Percentiles rank a stretch among this genome's conserved stretches.
Evolutionary conservation across 108 stramenopile genomes (phyloP).

Genomic region (Discostella pseudostelligera): DNA sequence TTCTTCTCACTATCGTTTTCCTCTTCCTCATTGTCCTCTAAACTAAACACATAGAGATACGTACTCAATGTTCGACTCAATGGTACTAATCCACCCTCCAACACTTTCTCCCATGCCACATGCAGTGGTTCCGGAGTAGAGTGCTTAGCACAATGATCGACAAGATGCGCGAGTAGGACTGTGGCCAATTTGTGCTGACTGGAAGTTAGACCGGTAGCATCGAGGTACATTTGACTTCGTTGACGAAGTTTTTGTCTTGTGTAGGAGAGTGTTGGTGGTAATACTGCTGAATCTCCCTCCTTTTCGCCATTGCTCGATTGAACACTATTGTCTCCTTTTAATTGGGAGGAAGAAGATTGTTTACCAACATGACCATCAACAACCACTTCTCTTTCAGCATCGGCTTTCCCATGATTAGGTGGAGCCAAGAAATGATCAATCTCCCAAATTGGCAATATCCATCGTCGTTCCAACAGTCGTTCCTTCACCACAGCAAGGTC

Average conservation of each 20-base stretch:
- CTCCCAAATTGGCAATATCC: constrained; percentile 22
- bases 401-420: neutral
- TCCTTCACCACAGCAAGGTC: constrained; percentile 25
- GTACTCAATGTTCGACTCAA: constrained; percentile 53
- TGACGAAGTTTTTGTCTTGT: constrained; percentile 27
- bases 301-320: neutral
- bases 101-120: constrained; percentile 69
- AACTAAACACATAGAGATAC: constrained; percentile 58
- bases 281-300: neutral
- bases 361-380: neutral
- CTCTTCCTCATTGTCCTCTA: constrained; percentile 17
- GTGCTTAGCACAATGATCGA: constrained; percentile 60
- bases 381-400: neutral
- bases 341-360: too few relatives aligned
- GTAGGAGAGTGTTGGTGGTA: neutral
- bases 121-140: constrained; percentile 50
- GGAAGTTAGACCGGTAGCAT: constrained; percentile 31
- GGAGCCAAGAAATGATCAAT: constrained; percentile 15
- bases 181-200: constrained; percentile 39
- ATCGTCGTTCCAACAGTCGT: constrained; percentile 15
- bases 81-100: constrained; percentile 59
- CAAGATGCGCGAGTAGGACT: constrained; percentile 44
- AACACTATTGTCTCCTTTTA: too few relatives aligned
- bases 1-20: neutral
- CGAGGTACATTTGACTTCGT: constrained; percentile 32